These are phyloP conservation scores for Fraxinus platypoda DNA, from an alignment of 305 asterid species.

Conservation along the genomic window DNA sequence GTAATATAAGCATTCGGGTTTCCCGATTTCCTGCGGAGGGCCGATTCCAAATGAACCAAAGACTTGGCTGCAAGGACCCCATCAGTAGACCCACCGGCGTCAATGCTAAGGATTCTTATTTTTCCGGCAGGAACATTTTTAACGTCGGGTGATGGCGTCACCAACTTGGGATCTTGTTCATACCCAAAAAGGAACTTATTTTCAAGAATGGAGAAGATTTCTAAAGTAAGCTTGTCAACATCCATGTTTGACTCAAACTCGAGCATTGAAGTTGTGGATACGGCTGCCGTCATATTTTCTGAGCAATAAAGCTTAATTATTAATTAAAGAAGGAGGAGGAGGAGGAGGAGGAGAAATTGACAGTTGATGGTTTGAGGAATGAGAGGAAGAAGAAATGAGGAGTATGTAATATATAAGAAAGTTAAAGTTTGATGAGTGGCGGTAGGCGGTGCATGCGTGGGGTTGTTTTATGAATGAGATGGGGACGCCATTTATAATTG, in stretches of 20 bases:
- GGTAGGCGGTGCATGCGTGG: background rate
- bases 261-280: constrained; percentile 30
- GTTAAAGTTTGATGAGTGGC: background rate
- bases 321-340: background rate
- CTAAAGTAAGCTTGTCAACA: constrained; percentile 42
- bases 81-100: constrained; percentile 56
- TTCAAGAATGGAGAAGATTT: constrained; percentile 53
- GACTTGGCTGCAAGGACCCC: constrained; percentile 64
- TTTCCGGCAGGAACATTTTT: constrained; percentile 30
- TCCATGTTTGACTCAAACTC: constrained; percentile 20
- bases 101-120: constrained; percentile 69
- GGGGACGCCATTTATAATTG: constrained; percentile 5
- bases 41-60: constrained; percentile 47
- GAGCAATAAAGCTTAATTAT: background rate
- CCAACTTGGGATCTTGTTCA: constrained; percentile 10
- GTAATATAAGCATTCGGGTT: constrained; percentile 49
- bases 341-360: too few relatives aligned
- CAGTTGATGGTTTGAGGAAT: background rate
- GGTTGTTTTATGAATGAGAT: background rate
- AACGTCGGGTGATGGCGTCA: background rate
- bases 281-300: constrained; percentile 23
- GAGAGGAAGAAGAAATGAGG: constrained; percentile 3
- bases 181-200: constrained; percentile 53
- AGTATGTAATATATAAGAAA: constrained; percentile 7
- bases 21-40: constrained; percentile 49